A percentile compares a stretch with the other conserved stretches of the same genome.
Conservation (phyloP, 1,284 basidiomycete species). For the Schizophyllum amplum region DNA sequence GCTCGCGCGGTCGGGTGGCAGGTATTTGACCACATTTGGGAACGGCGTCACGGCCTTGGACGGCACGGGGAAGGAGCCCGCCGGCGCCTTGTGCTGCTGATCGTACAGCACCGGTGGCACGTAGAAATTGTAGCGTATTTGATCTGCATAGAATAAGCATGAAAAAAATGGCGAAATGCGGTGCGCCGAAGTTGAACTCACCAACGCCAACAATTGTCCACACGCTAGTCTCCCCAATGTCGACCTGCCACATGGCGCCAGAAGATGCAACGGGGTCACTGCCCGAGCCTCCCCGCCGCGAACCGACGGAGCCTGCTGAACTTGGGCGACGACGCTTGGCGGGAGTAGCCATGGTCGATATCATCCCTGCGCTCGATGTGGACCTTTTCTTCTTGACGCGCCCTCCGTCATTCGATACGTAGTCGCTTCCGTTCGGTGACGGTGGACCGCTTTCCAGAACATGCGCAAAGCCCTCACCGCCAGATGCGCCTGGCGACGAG, state of each 20-base stretch:
- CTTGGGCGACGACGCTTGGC: slow-evolving; percentile 66
- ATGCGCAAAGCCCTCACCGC: slow-evolving; percentile 58
- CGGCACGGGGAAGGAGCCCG: slow-evolving; percentile 65
- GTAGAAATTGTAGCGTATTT: slow-evolving; percentile 88
- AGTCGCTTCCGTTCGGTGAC: slow-evolving; percentile 56
- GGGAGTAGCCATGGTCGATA: slow-evolving; percentile 31
- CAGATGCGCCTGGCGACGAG: slow-evolving; percentile 51
- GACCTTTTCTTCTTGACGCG: slow-evolving; percentile 76
- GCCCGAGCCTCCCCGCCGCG: slow-evolving; percentile 51
- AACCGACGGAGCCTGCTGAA: slow-evolving; percentile 65
- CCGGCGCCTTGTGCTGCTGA: slow-evolving; percentile 57
- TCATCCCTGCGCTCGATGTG: slow-evolving; percentile 63
- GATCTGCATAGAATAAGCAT: slow-evolving; percentile 37
- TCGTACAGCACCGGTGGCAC: slow-evolving; percentile 80
- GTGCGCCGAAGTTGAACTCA: slow-evolving; percentile 28
- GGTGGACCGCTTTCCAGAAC: slow-evolving; percentile 54
- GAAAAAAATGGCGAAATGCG: slow-evolving; percentile 3
- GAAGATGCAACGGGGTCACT: slow-evolving; percentile 62
- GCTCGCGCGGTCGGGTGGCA: slow-evolving; percentile 74
- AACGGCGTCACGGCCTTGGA: slow-evolving; percentile 82
- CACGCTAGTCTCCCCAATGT: slow-evolving; percentile 83
- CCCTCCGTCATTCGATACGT: slow-evolving; percentile 73
- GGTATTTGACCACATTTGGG: slow-evolving; percentile 77
- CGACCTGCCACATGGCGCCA: slow-evolving; percentile 79
- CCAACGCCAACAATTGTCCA: slow-evolving; percentile 92